Evolutionary conservation across 2,329 filamentous ascomycete species (phyloP).

Genomic region (Fusarium newnesense): DNA sequence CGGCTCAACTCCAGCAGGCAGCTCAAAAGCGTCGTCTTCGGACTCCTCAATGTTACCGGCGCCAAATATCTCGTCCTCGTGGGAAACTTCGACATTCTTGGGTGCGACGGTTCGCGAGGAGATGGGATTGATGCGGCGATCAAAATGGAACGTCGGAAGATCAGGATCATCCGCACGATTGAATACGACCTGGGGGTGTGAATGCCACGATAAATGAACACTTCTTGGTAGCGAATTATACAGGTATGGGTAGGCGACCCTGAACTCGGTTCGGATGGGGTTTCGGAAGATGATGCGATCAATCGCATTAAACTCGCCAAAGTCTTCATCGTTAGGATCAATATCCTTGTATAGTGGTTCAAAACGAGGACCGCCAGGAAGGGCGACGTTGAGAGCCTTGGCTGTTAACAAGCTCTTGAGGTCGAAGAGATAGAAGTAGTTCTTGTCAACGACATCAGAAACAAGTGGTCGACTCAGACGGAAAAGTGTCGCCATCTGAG

Average conservation of each 20-base stretch:
- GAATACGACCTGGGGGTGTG: constrained; percentile 92
- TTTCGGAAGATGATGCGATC: constrained; percentile 98
- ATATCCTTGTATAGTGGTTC: constrained; percentile 99
- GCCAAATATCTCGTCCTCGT: constrained; percentile 95
- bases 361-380: constrained; percentile 96
- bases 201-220: constrained; percentile 93
- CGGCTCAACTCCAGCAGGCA: constrained; percentile 83
- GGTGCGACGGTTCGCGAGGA: constrained; percentile 93
- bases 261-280: constrained; percentile 93
- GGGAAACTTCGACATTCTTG: constrained; percentile 90
- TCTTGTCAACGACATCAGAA: constrained; percentile 92
- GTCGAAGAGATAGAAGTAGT: constrained; percentile 98
- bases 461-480: constrained; percentile 90
- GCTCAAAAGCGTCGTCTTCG: constrained; percentile 85
- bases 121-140: constrained; percentile 97
- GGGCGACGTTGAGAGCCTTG: constrained; percentile 95
- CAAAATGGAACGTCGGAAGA: constrained; percentile 96
- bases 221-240: constrained; percentile 97
- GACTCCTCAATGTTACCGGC: constrained; percentile 76
- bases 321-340: constrained; percentile 98
- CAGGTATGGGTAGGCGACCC: constrained; percentile 91
- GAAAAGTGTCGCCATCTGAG: constrained; percentile 96
- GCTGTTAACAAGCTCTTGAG: constrained; percentile 94
- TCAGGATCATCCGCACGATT: constrained; percentile 87
- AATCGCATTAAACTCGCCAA: constrained; percentile 99